Conservation (phyloP, 176 grass and related monocot genomes). For the Oryza brachyantha region DNA sequence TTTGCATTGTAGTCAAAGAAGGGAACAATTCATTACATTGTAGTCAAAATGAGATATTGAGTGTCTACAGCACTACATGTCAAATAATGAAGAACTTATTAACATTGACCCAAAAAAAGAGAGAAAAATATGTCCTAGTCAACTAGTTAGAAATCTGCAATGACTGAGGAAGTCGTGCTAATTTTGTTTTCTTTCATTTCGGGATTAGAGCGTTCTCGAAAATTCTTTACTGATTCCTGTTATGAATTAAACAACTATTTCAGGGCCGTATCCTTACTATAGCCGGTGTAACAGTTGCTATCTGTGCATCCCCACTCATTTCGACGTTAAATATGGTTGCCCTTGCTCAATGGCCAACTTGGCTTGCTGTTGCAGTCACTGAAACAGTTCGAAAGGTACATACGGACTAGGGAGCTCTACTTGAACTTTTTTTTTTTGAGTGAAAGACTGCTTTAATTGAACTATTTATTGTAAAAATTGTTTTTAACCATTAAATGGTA, state of each 20-base stretch:
- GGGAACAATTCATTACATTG: background rate
- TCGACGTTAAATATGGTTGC: conserved; percentile 72
- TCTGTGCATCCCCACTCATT: conserved; percentile 78
- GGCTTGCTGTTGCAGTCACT: conserved; percentile 73
- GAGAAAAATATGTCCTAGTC: conserved; percentile 2
- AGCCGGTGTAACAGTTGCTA: conserved; percentile 77
- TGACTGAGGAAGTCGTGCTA: background rate
- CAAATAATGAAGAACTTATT: background rate
- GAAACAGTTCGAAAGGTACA: conserved; percentile 86
- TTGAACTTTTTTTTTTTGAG: too few species aligned
- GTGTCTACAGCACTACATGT: background rate
- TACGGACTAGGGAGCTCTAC: background rate
- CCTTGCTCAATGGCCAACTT: conserved; percentile 87
- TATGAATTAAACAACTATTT: conserved; percentile 26
- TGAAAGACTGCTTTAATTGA: too few species aligned
- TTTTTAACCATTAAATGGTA: background rate
- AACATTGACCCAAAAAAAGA: background rate
- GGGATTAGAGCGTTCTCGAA: background rate
- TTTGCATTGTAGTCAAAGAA: background rate
- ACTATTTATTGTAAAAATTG: too few species aligned
- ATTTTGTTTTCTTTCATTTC: background rate
- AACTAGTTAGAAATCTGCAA: background rate
- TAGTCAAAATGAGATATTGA: background rate
- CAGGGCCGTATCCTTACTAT: conserved; percentile 87
- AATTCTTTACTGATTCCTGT: conserved; percentile 3